phyloP scores from a whole-genome alignment of 2,329 filamentous ascomycete genomes.

The Ramularia endophylla region DNA sequence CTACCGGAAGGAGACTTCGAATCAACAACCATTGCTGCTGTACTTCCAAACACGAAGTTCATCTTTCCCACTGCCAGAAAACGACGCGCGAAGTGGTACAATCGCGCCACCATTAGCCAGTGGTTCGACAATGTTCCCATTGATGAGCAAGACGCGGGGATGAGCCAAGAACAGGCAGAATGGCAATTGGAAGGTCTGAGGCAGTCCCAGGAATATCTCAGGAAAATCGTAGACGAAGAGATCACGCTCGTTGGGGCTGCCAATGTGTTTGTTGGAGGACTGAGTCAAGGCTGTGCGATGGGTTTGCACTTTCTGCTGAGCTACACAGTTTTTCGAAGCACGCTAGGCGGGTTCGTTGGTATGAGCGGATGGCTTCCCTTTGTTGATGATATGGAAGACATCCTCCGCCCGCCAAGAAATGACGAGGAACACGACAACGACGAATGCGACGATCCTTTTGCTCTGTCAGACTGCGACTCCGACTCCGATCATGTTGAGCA shows the following conservation, averaged over 20 bases:
- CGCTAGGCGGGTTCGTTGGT: slow-evolving; percentile 10
- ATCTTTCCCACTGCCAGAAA: slow-evolving; percentile 48
- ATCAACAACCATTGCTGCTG: slow-evolving; percentile 4
- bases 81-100: slow-evolving; percentile 40
- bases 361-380: slow-evolving; percentile 14
- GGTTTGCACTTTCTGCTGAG: slow-evolving; percentile 39
- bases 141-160: slow-evolving; percentile 20
- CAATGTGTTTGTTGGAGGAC: slow-evolving; percentile 46
- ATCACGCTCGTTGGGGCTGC: slow-evolving; percentile 13
- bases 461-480: neutral
- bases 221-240: slow-evolving; percentile 5
- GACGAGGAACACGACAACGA: neutral
- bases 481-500: too few relatives aligned
- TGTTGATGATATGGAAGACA: slow-evolving; percentile 1
- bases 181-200: slow-evolving; percentile 42
- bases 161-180: slow-evolving; percentile 36
- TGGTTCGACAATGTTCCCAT: slow-evolving; percentile 49
- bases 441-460: slow-evolving; percentile 3
- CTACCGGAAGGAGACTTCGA: neutral
- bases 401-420: too few relatives aligned
- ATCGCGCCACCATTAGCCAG: slow-evolving; percentile 40
- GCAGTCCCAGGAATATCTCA: slow-evolving; percentile 34
- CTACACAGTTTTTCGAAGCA: slow-evolving; percentile 18
- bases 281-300: slow-evolving; percentile 52
- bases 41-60: slow-evolving; percentile 36